A percentile compares a stretch with the other conserved stretches of the same genome.
These are phyloP conservation scores for Coniochaeta pulveracea DNA, from an alignment of 2,329 filamentous ascomycete genomes.

Conservation along the genomic window DNA sequence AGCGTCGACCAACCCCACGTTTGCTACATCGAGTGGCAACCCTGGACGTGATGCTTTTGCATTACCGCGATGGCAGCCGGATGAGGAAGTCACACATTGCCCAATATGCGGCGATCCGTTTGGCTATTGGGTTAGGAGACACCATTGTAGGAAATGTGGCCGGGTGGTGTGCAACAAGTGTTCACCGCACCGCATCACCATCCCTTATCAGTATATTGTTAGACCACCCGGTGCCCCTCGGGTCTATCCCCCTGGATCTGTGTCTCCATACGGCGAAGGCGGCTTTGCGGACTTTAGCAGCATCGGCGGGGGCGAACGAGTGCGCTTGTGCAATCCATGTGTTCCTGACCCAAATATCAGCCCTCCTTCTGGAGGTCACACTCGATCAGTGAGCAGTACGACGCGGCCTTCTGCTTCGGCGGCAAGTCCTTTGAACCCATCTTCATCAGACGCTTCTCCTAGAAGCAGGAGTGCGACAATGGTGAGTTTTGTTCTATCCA, in stretches of 20 bases:
- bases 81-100: conserved; percentile 70
- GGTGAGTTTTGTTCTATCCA: conserved; percentile 31
- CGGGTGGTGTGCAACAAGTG: conserved; percentile 82
- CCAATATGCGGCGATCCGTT: conserved; percentile 76
- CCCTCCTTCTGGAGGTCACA: conserved; percentile 38
- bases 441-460: conserved; percentile 23
- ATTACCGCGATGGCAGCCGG: conserved; percentile 78
- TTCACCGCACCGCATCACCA: conserved; percentile 90
- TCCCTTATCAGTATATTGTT: conserved; percentile 87
- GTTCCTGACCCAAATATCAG: conserved; percentile 50
- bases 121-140: conserved; percentile 76
- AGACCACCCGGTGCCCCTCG: conserved; percentile 46
- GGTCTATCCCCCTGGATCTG: conserved; percentile 23
- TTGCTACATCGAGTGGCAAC: neutral
- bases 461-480: conserved; percentile 37
- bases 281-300: conserved; percentile 30
- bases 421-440: no score
- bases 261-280: conserved; percentile 27
- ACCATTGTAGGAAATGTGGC: conserved; percentile 93
- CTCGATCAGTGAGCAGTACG: conserved; percentile 16
- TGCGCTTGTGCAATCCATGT: conserved; percentile 50
- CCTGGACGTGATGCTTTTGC: conserved; percentile 12
- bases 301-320: conserved; percentile 43
- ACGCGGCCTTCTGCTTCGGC: neutral
- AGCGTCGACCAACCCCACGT: no score